Percentiles rank a stretch among this genome's conserved stretches.
phyloP scores from a whole-genome alignment of 2,329 filamentous ascomycete species.

The Myriosclerotinia scirpicola region DNA sequence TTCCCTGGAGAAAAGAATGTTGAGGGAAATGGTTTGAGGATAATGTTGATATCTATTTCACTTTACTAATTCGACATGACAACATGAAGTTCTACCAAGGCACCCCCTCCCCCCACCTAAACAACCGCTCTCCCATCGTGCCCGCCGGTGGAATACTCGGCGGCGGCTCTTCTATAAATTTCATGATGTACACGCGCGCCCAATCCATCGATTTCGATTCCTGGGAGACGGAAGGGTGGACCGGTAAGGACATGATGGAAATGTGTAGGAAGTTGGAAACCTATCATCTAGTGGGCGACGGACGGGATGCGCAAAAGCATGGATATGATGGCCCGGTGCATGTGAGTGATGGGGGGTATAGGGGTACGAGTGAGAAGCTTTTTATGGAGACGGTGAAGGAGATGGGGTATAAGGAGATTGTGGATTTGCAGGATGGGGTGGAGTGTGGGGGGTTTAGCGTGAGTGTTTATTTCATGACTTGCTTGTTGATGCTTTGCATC shows the following conservation, averaged over 20 bases:
- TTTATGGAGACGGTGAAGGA: conserved; percentile 51
- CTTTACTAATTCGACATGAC: background rate
- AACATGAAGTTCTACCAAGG: conserved; percentile 51
- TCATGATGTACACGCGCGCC: conserved; percentile 53
- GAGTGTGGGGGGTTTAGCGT: conserved; percentile 41
- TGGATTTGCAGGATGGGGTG: conserved; percentile 54
- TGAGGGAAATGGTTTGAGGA: background rate
- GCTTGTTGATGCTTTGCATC: no score
- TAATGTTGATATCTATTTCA: background rate
- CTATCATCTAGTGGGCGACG: conserved; percentile 42
- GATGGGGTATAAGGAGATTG: conserved; percentile 52
- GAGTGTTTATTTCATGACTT: conserved; percentile 19
- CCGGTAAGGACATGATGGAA: conserved; percentile 51
- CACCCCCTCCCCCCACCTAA: conserved; percentile 48
- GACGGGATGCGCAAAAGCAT: conserved; percentile 44
- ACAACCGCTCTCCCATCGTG: conserved; percentile 46
- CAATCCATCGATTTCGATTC: conserved; percentile 51
- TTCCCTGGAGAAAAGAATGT: no score
- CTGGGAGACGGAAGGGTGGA: conserved; percentile 55
- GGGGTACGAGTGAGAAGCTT: conserved; percentile 47
- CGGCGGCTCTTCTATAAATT: conserved; percentile 61
- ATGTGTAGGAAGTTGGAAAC: conserved; percentile 59
- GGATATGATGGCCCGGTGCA: conserved; percentile 56
- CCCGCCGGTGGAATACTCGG: conserved; percentile 54
- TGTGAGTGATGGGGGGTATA: conserved; percentile 52